A percentile compares a stretch with the other conserved stretches of the same genome.
Conservation (phyloP, 177 flowering plant species). For the Telopea speciosissima region DNA sequence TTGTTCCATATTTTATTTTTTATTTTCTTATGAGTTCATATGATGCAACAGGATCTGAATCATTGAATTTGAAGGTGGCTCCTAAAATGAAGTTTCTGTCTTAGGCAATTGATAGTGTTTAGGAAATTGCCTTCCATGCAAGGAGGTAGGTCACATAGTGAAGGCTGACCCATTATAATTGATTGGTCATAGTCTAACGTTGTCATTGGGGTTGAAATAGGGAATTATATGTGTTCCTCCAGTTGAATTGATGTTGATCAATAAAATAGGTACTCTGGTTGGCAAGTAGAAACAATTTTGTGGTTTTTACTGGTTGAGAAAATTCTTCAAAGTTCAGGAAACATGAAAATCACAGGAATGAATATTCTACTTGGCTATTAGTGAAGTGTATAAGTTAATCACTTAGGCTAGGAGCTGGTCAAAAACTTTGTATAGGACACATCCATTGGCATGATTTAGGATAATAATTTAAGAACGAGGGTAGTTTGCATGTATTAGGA, state of each 20-base stretch:
- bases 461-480: background rate
- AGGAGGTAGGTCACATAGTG: background rate
- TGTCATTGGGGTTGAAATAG: background rate
- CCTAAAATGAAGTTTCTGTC: background rate
- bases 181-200: background rate
- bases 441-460: background rate
- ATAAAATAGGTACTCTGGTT: background rate
- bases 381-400: background rate
- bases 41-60: background rate
- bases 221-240: background rate
- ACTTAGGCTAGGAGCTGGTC: background rate
- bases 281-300: background rate
- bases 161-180: background rate
- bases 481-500: background rate
- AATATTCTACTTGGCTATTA: background rate
- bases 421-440: background rate
- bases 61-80: background rate
- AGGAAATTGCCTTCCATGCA: background rate
- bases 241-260: background rate
- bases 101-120: background rate
- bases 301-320: background rate
- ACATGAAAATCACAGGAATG: background rate
- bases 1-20: too few relatives aligned
- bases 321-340: background rate
- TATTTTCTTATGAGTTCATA: background rate